Evolutionary conservation across 768 basidiomycete genomes (phyloP).

Genomic region (Trametes sanguinea): DNA sequence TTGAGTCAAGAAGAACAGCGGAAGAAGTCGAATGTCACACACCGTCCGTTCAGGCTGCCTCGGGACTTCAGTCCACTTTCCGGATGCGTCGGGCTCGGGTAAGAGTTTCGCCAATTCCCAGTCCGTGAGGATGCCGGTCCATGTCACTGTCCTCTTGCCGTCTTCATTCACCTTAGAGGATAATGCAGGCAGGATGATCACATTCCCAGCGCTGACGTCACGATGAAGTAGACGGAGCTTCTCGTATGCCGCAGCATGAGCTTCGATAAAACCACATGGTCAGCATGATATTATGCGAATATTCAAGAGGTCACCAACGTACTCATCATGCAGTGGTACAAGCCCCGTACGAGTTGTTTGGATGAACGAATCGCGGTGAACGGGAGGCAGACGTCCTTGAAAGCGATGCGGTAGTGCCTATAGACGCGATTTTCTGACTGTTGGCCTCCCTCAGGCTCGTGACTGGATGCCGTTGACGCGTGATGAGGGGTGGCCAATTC

Average conservation of each 20-base stretch:
- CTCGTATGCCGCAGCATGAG: background rate
- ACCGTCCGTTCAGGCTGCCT: too few species aligned
- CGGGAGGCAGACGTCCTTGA: slow-evolving; percentile 10
- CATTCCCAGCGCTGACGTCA: slow-evolving; percentile 6
- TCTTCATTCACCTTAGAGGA: background rate
- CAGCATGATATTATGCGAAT: background rate
- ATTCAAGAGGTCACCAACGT: background rate
- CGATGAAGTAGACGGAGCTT: background rate
- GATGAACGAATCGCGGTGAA: background rate
- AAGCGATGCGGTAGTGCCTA: slow-evolving; percentile 17
- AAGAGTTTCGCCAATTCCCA: slow-evolving; percentile 3
- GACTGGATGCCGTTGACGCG: background rate
- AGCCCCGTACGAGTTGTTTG: slow-evolving; percentile 2
- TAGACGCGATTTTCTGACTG: background rate
- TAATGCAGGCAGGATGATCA: background rate
- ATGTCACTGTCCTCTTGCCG: background rate
- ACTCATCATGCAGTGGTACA: slow-evolving; percentile 5
- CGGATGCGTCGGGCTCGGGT: too few species aligned
- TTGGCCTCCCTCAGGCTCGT: too few species aligned
- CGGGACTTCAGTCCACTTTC: too few species aligned
- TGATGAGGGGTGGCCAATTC: background rate
- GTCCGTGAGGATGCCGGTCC: background rate
- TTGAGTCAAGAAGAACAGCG: too few species aligned
- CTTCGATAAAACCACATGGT: background rate
- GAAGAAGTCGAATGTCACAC: too few species aligned